Conservation (phyloP, 2,329 filamentous ascomycete genomes). For the Reticulascus tulasneorum region DNA sequence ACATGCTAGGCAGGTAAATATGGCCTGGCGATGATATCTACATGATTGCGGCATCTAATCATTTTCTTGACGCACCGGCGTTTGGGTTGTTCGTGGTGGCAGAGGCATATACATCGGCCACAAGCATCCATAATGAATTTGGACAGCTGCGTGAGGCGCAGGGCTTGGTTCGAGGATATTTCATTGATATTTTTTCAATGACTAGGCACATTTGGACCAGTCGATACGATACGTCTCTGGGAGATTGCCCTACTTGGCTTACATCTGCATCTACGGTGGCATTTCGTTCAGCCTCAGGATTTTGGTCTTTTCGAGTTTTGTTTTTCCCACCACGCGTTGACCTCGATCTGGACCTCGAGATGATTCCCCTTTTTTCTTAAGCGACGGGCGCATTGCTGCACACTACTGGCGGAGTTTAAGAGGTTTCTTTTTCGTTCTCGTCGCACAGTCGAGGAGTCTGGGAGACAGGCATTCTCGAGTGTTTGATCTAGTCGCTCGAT, state of each 20-base stretch:
- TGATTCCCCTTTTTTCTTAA: slow-evolving; percentile 1
- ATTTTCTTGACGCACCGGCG: slow-evolving; percentile 2
- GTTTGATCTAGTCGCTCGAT: slow-evolving; percentile 2
- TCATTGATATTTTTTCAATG: not conserved
- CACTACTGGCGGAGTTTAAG: too few species aligned
- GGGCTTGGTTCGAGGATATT: not conserved
- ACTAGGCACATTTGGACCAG: too few species aligned
- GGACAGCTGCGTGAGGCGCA: not conserved
- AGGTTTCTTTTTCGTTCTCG: not conserved
- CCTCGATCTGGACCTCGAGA: too few species aligned
- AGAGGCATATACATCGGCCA: slow-evolving; percentile 5
- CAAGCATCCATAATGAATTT: not conserved
- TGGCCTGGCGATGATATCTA: not conserved
- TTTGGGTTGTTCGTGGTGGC: slow-evolving; percentile 7
- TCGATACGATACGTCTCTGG: not conserved
- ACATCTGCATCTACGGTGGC: slow-evolving; percentile 11
- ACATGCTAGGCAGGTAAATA: slow-evolving; percentile 29
- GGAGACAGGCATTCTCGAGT: slow-evolving; percentile 1
- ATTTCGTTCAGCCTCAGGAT: slow-evolving; percentile 1
- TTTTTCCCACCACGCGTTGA: too few species aligned
- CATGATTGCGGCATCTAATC: not conserved
- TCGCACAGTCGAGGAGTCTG: not conserved
- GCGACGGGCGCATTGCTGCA: not conserved
- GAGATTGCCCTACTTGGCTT: not conserved
- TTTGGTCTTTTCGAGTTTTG: not conserved